phyloP scores from a whole-genome alignment of 2,329 filamentous ascomycete species.

The Colletotrichum sp. region DNA sequence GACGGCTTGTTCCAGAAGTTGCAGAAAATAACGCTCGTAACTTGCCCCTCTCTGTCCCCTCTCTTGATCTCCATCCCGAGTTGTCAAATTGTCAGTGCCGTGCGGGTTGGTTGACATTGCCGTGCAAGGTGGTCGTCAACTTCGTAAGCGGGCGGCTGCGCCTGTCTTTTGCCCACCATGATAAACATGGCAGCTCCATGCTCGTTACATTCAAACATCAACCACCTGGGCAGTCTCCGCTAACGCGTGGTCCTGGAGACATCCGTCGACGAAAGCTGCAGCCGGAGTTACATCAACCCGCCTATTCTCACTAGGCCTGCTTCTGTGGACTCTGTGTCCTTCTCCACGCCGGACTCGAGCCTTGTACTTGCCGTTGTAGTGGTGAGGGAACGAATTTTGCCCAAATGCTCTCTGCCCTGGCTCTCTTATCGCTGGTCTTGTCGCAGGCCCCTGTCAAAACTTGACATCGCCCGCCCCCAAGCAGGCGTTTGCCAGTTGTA shows the following conservation, averaged over 20 bases:
- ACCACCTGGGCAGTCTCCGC: neutral
- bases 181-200: neutral
- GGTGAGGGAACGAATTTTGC: neutral
- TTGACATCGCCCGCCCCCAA: neutral
- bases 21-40: neutral
- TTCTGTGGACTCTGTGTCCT: neutral
- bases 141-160: neutral
- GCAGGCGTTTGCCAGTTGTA: neutral
- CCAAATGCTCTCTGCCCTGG: neutral
- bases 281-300: conserved; percentile 1
- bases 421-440: neutral
- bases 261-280: conserved; percentile 1
- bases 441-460: neutral
- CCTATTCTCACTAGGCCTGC: neutral
- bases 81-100: neutral
- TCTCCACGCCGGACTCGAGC: neutral
- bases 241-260: neutral
- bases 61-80: neutral
- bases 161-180: neutral
- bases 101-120: neutral
- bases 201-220: neutral
- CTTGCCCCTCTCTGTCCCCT: neutral
- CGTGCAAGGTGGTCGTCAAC: neutral
- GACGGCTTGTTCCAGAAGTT: neutral
- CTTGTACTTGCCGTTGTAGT: neutral